Evolutionary conservation across 176 grass and related monocot genomes (phyloP).

Genomic region (Thalia dealbata): DNA sequence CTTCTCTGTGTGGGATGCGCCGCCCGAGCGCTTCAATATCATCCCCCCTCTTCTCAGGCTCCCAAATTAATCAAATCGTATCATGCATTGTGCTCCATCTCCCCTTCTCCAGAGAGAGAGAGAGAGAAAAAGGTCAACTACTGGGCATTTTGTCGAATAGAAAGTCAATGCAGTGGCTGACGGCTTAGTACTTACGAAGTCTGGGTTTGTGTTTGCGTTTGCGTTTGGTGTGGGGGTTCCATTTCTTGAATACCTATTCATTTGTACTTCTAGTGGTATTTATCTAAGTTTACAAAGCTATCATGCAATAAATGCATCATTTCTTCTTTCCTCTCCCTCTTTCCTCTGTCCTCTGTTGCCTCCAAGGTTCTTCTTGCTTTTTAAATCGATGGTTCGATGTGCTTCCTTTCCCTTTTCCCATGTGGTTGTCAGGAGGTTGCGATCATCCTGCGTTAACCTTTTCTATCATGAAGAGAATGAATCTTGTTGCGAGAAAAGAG

Average conservation of each 20-base stretch:
- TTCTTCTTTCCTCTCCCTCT: neutral
- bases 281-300: neutral
- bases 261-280: neutral
- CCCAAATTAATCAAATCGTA: neutral
- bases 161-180: too few relatives aligned
- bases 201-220: too few relatives aligned
- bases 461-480: neutral
- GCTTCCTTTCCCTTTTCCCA: neutral
- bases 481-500: too few relatives aligned
- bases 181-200: too few relatives aligned
- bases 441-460: slow-evolving; percentile 17
- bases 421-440: neutral
- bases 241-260: neutral
- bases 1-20: slow-evolving; percentile 33
- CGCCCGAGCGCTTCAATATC: slow-evolving; percentile 16
- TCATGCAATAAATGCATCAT: too few relatives aligned
- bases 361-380: neutral
- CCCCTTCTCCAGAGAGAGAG: too few relatives aligned
- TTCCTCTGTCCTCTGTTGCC: neutral
- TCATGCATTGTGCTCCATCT: too few relatives aligned
- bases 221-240: too few relatives aligned
- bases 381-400: neutral
- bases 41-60: slow-evolving; percentile 7
- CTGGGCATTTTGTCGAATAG: too few relatives aligned
- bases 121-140: too few relatives aligned